A percentile compares a stretch with the other conserved stretches of the same genome.
Conservation (phyloP, 768 basidiomycete genomes). For the Psilocybe sp. region DNA sequence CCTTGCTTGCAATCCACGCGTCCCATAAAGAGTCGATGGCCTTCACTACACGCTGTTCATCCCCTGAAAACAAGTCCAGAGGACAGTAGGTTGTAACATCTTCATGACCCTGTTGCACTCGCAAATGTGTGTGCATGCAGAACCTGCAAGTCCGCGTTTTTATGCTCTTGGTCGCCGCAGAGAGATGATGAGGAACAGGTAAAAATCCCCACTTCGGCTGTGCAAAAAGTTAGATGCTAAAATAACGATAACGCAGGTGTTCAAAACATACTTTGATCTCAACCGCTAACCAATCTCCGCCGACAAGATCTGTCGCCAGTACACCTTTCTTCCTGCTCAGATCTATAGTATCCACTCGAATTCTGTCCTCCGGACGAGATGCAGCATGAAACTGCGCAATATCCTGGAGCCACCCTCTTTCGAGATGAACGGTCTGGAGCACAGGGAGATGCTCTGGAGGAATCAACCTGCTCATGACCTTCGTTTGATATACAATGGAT, state of each 20-base stretch:
- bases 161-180: conserved; percentile 47
- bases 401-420: conserved; percentile 55
- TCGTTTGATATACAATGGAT: conserved; percentile 53
- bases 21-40: conserved; percentile 75
- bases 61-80: conserved; percentile 82
- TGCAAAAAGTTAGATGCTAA: not conserved
- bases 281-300: conserved; percentile 61
- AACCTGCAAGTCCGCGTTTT: conserved; percentile 84
- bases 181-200: conserved; percentile 60
- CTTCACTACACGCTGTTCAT: conserved; percentile 52
- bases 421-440: conserved; percentile 47
- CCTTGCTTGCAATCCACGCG: conserved; percentile 64
- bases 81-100: conserved; percentile 70
- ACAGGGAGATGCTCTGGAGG: conserved; percentile 57
- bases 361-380: conserved; percentile 56
- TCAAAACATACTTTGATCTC: conserved; percentile 80
- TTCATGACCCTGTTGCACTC: conserved; percentile 33
- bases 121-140: conserved; percentile 80
- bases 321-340: conserved; percentile 50
- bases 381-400: conserved; percentile 46
- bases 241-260: no score
- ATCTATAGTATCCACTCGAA: conserved; percentile 59
- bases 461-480: conserved; percentile 65
- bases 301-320: conserved; percentile 79
- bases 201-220: conserved; percentile 99